phyloP scores from a whole-genome alignment of 768 basidiomycete genomes.

The Hygrocybe punicea region DNA sequence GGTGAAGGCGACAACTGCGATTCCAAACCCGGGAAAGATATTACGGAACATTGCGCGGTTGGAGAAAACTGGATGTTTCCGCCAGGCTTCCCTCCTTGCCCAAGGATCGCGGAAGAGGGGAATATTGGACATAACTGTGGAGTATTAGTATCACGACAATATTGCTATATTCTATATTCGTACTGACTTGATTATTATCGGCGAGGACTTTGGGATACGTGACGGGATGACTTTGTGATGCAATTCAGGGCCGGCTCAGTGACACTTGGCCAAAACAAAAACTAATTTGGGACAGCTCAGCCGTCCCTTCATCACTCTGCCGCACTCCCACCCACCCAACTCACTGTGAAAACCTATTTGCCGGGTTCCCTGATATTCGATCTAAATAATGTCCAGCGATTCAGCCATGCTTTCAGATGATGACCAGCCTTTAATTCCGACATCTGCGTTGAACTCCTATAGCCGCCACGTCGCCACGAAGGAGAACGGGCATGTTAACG shows the following conservation, averaged over 20 bases:
- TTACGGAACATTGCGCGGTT: slow-evolving; percentile 84
- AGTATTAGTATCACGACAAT: background rate
- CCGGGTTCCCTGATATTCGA: slow-evolving; percentile 18
- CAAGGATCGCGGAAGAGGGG: slow-evolving; percentile 91
- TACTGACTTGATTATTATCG: no score
- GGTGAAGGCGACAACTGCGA: slow-evolving; percentile 87
- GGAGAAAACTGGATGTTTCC: slow-evolving; percentile 84
- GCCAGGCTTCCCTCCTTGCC: slow-evolving; percentile 92
- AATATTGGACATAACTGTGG: slow-evolving; percentile 51
- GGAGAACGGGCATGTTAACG: slow-evolving; percentile 44
- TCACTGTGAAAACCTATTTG: slow-evolving; percentile 11
- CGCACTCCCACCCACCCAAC: no score
- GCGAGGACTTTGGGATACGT: no score
- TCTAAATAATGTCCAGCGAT: slow-evolving; percentile 28
- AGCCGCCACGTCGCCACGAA: slow-evolving; percentile 36
- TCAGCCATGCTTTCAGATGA: slow-evolving; percentile 56
- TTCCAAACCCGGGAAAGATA: slow-evolving; percentile 93
- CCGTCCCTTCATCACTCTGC: no score
- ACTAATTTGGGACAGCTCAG: slow-evolving; percentile 15
- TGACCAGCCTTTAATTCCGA: slow-evolving; percentile 50
- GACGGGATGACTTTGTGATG: no score
- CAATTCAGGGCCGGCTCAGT: slow-evolving; percentile 57
- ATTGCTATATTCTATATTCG: no score
- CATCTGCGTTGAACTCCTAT: slow-evolving; percentile 36
- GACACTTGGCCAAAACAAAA: slow-evolving; percentile 39